Base-by-base conservation (phyloP, 495 filamentous ascomycete genomes). In the Rusavskia elegans region DNA sequence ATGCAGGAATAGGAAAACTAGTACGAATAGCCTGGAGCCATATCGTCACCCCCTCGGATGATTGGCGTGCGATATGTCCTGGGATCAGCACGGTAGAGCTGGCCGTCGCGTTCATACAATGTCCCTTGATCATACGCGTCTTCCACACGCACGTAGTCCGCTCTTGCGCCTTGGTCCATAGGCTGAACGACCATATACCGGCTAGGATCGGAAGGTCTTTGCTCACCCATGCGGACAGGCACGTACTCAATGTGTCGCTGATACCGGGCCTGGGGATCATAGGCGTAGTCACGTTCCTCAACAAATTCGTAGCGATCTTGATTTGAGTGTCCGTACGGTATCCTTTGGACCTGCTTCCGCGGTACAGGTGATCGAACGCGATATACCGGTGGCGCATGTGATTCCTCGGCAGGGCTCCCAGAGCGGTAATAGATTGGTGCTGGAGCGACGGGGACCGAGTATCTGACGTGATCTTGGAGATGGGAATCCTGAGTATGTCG, bases 341-440 rank as follows among this genome's bases (percentile, higher is more conserved):
- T 30, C 30, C 59, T 52, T 29, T 48, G 56, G 16, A 45, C 23
- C 17, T 41, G 50, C 27, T 49, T 48, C 11, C 44, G 59, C 23
- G 52, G 37, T 9, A 54, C 25, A 29, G 59, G 57, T 37, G 57
- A 56, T 7, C 41, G 50, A 39, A 45, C 35, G 27, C 49, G 57
- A 48, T 57, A 57, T n/a, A 54, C 32, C 17, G 45, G 17, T 35
- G 57, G 51, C 11, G 46, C 25, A 49, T 51, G 48, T 21, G 45
- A 45, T 14, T 56, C 52, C 36, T 54, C 54, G 36, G 51, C 27
- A 2, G 57, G 57, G 45, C 59, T 61, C 23, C 58, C 51, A 14
- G 57, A 49, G 27, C 45, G 53, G 45, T 61, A 61, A 38, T 57
- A 60, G 44, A 45, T 36, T 25, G 53, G 50, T 44, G 56, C 60